Percentiles rank a stretch among this genome's conserved stretches.
These are phyloP conservation scores for Aegle marmelos DNA, from an alignment of 345 rosid species.

Conservation along the genomic window DNA sequence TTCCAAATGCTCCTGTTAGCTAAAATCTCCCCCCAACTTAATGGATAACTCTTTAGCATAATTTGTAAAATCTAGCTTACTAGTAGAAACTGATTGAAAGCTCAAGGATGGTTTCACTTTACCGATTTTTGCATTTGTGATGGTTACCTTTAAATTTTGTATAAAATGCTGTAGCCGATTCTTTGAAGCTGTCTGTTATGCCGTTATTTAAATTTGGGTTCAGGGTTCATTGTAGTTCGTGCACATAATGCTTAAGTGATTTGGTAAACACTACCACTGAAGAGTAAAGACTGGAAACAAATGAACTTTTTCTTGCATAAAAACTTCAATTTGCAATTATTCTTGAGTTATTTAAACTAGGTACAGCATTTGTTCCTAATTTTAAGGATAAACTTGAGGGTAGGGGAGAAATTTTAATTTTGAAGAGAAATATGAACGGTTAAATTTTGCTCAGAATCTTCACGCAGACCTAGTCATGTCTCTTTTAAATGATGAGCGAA, in stretches of 20 bases:
- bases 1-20: neutral
- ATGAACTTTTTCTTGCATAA: neutral
- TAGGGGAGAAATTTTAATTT: neutral
- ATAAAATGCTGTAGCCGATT: neutral
- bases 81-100: neutral
- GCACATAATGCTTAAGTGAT: neutral
- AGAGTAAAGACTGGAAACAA: neutral
- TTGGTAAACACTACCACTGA: neutral
- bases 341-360: neutral
- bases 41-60: neutral
- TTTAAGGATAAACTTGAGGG: neutral
- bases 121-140: neutral
- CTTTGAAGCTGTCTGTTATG: neutral
- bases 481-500: neutral
- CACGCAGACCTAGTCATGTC: neutral
- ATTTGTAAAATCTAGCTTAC: neutral
- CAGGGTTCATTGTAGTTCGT: neutral
- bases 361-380: neutral
- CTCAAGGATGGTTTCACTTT: neutral
- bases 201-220: neutral
- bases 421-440: neutral
- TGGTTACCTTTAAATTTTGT: neutral
- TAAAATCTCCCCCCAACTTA: neutral
- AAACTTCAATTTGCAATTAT: neutral
- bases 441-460: neutral